These are phyloP conservation scores for Linderniella brevidens DNA, from an alignment of 257 asterid species.

Conservation along the genomic window DNA sequence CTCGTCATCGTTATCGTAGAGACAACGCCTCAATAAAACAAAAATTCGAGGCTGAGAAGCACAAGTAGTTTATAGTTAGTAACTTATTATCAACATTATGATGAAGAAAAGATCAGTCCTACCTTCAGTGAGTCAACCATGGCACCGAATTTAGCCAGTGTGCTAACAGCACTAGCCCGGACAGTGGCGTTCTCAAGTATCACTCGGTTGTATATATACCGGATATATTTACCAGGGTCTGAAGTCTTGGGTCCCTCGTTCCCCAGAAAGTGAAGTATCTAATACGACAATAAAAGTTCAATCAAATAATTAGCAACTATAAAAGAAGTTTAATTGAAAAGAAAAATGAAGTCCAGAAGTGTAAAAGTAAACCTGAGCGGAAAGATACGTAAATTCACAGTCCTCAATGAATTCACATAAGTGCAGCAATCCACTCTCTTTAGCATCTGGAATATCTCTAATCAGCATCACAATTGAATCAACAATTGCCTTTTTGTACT, in stretches of 20 bases:
- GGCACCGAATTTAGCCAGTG: slow-evolving; percentile 80
- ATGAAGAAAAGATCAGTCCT: slow-evolving; percentile 9
- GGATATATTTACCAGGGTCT: slow-evolving; percentile 72
- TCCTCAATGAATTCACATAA: slow-evolving; percentile 87
- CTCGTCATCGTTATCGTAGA: slow-evolving; percentile 74
- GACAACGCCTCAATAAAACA: slow-evolving; percentile 59
- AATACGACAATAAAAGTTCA: slow-evolving; percentile 9
- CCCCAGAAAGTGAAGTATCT: slow-evolving; percentile 87
- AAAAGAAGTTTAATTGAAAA: neutral
- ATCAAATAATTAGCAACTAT: slow-evolving; percentile 1
- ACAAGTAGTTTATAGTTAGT: slow-evolving; percentile 8
- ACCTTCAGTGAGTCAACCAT: slow-evolving; percentile 64
- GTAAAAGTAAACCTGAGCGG: slow-evolving; percentile 53
- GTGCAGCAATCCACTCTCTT: slow-evolving; percentile 74
- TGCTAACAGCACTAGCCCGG: slow-evolving; percentile 85
- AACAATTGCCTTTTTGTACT: slow-evolving; percentile 78
- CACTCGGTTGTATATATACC: slow-evolving; percentile 68
- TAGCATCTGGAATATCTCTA: slow-evolving; percentile 84
- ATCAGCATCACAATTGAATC: slow-evolving; percentile 82
- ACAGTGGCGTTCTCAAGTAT: slow-evolving; percentile 85
- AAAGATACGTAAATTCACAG: slow-evolving; percentile 85
- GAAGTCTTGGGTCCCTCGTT: slow-evolving; percentile 84
- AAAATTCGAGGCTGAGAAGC: slow-evolving; percentile 64
- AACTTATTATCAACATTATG: slow-evolving; percentile 4
- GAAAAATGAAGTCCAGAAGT: slow-evolving; percentile 7